Evolutionary conservation across 169 alveolate species (phyloP), one percentile per base, ranked within the genome.

Genomic region (Babesia divergens): DNA sequence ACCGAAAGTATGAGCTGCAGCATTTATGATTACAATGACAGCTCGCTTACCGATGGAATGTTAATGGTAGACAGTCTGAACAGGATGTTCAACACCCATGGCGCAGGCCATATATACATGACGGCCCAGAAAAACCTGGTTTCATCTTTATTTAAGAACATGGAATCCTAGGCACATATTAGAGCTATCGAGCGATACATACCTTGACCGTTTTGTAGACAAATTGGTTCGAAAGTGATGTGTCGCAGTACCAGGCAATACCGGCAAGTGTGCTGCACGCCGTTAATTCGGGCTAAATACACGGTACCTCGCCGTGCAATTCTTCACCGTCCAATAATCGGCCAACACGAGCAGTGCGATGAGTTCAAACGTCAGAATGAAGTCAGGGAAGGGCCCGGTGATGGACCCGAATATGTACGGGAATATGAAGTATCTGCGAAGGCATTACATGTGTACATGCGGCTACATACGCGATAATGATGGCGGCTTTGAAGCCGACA

Each of bases 281-380:
- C 7, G 9, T 62, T 22, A 24, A 7, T 28, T 14, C 28, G 9
- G 55, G 9, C 13, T 28, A 1, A 1, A 8, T 14, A 9, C 13
- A 42, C 3, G 72, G 0, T 13, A 69, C 82, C 43, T 53, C 16
- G 82, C 16, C 3, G 82, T 34, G 59, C 49, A 55, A 47, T 69
- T 58, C 52, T 69, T 69, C 46, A 69, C 82, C 37, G 46, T 60
- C 82, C 68, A 69, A 35, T 44, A 53, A 62, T 69, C 82, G 0
- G 28, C 46, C 6, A 54, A 3, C 35, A 53, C 67, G 38, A 69
- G 37, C 14, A 53, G 7, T 42, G 59, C 44, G 3, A 34, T 69
- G 50, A 69, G 55, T 13, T 37, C 68, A 29, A 69, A 69, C 37
- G 64, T 50, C 26, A 55, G 16, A 2, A 69, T 55, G 62, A 24